Evolutionary conservation across 2,329 filamentous ascomycete genomes (phyloP).

Genomic region (Alternaria hordeiaustralica): DNA sequence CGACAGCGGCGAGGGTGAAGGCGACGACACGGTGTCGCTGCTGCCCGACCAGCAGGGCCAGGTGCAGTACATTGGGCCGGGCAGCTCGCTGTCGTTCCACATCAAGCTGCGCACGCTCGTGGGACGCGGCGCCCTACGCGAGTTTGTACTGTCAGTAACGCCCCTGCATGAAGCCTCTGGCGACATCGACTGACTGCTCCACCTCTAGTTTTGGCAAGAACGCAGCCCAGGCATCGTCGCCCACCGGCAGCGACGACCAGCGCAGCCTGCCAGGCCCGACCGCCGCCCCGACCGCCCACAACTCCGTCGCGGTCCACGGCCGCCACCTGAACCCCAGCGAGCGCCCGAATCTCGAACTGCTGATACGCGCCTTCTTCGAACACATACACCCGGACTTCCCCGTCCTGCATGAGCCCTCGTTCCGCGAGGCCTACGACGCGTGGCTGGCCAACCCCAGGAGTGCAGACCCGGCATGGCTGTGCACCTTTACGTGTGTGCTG

Average conservation of each 20-base stretch:
- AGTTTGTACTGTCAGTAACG: constrained; percentile 42
- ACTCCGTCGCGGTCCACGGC: constrained; percentile 16
- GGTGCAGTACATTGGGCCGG: constrained; percentile 54
- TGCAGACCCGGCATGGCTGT: constrained; percentile 52
- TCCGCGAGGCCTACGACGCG: constrained; percentile 50
- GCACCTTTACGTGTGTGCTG: constrained; percentile 52
- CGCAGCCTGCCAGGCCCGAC: constrained; percentile 26
- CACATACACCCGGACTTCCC: constrained; percentile 53
- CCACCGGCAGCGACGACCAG: constrained; percentile 21
- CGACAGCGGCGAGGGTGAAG: constrained; percentile 30
- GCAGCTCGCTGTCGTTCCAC: constrained; percentile 53
- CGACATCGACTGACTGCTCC: not conserved
- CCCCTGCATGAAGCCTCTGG: not conserved
- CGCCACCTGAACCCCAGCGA: constrained; percentile 18
- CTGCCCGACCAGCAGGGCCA: constrained; percentile 54
- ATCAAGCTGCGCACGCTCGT: constrained; percentile 50
- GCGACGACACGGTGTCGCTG: constrained; percentile 45
- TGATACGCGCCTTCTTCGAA: constrained; percentile 52
- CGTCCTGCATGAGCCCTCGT: constrained; percentile 53
- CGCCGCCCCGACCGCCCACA: constrained; percentile 14
- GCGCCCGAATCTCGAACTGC: constrained; percentile 38
- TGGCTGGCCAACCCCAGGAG: constrained; percentile 40
- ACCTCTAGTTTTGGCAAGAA: constrained; percentile 47
- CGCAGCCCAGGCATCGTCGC: constrained; percentile 40
- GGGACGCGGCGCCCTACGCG: constrained; percentile 38